Base-by-base conservation (phyloP, 1,284 basidiomycete genomes). In the Phellinidium pouzarii region DNA sequence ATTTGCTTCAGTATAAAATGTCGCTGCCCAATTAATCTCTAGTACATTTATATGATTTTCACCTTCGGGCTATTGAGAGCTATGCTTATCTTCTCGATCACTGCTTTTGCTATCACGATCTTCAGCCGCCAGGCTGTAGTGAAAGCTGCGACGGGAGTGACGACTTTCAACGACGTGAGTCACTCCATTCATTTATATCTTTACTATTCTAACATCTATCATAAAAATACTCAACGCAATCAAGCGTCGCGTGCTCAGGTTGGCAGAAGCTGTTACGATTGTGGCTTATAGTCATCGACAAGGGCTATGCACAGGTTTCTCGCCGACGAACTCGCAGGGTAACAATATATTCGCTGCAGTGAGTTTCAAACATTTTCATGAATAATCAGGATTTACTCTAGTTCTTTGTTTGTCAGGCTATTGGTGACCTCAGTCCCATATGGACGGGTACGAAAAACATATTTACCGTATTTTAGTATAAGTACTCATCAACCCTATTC, bases 101-200 rank as follows among this genome's bases (percentile, higher is more conserved):
- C 31, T 8, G 31, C 31, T 34, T 14, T 34, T 34, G 31, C 31
- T 34, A 34, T 14, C 11, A 34, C 31, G 11, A 8, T 40, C 19
- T 3, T 40, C n/a, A 40, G n/a, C 37, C n/a, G 14, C 37, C 37
- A 40, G n/a, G 37, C n/a, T 40, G 37, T 11, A 2, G 43, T 44
- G 23, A 6, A 44, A 17, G 43, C 23, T 20, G 43, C 43, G 27
- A 23, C 43, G 9, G 43, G 43, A 12, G 27, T 44, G 14, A 12
- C 43, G 43, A 44, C 43, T 6, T 44, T 44, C 22, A 44, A 44
- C 43, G 43, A 44, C 20, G 43, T 44, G 27, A 8, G 43, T 29
- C n/a, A n/a, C n/a, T n/a, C 27, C 43, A 22, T n/a, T 23, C 12
- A 6, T 8, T 29, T 25, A 14, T 17, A 12, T 5, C 7, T 20